Conservation (phyloP, 1,139 yeast genomes). For the Pichia sp. region DNA sequence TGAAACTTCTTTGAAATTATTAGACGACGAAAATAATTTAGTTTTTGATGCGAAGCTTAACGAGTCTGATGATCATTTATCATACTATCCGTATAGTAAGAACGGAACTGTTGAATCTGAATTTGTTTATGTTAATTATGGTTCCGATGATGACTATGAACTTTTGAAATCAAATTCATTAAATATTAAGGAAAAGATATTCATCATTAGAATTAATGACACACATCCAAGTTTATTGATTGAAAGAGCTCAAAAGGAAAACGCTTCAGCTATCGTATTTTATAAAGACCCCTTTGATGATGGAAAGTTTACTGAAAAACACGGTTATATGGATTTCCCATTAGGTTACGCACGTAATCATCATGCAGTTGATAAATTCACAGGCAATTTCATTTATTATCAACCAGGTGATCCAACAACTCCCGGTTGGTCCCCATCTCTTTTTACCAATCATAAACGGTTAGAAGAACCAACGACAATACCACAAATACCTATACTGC, state of each 20-base stretch:
- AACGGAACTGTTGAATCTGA: conserved; percentile 33
- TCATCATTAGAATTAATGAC: conserved; percentile 32
- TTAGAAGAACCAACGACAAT: conserved; percentile 40
- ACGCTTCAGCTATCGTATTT: conserved; percentile 34
- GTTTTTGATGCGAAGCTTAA: conserved; percentile 40
- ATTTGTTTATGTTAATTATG: conserved; percentile 36
- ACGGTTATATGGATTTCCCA: conserved; percentile 44
- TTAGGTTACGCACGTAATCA: conserved; percentile 47
- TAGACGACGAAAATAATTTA: conserved; percentile 31
- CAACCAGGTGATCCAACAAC: conserved; percentile 77
- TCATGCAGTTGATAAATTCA: conserved; percentile 49
- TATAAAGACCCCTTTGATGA: conserved; percentile 45
- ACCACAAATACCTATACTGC: conserved; percentile 43
- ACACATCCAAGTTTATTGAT: conserved; percentile 34
- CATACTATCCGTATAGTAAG: conserved; percentile 37
- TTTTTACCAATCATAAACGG: conserved; percentile 34
- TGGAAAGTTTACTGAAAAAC: conserved; percentile 37
- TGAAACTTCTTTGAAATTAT: conserved; percentile 44
- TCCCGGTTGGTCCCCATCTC: conserved; percentile 47
- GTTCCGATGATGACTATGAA: conserved; percentile 33
- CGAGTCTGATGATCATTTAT: conserved; percentile 48
- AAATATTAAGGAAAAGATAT: conserved; percentile 30
- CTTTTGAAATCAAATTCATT: conserved; percentile 23
- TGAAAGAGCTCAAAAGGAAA: conserved; percentile 32
- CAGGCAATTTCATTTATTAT: conserved; percentile 56